A percentile compares a stretch with the other conserved stretches of the same genome.
These are phyloP conservation scores for Coffea canephora DNA, from an alignment of 257 asterid species.

Conservation along the genomic window DNA sequence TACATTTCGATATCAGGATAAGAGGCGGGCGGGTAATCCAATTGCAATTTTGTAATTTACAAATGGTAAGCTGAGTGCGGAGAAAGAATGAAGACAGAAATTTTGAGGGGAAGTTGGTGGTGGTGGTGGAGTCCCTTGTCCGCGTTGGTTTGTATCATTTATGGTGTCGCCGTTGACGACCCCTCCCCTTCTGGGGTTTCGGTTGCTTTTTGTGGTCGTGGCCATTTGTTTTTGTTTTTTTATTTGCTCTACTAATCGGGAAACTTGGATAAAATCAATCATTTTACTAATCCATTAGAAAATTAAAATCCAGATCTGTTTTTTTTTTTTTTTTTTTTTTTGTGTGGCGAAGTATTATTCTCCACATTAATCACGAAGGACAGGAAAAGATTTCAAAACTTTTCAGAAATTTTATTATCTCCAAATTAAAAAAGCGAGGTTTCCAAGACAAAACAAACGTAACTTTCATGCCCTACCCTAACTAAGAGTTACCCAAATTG, in stretches of 20 bases:
- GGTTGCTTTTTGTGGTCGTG: conserved; percentile 7
- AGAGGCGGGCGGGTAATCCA: conserved; percentile 14
- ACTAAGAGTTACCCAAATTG: background rate
- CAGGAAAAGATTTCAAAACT: too few relatives aligned
- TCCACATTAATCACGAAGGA: too few relatives aligned
- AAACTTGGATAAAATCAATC: background rate
- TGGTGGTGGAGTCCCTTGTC: too few relatives aligned
- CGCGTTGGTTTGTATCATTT: background rate
- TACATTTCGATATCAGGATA: background rate
- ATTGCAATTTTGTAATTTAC: background rate
- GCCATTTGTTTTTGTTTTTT: conserved; percentile 7
- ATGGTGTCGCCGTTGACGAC: background rate
- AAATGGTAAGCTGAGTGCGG: background rate
- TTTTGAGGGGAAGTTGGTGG: background rate
- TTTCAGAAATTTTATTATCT: background rate
- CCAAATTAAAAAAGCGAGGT: background rate
- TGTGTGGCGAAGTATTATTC: too few relatives aligned
- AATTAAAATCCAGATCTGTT: too few relatives aligned
- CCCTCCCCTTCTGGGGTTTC: background rate
- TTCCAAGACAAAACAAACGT: background rate
- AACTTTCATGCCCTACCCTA: background rate
- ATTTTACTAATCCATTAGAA: too few relatives aligned
- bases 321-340: too few relatives aligned
- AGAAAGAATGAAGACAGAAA: background rate
- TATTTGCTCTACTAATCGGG: background rate